Evolutionary conservation across 2,329 filamentous ascomycete genomes (phyloP), one percentile per base, ranked within the genome.

Genomic region (Trichoderma sp.): DNA sequence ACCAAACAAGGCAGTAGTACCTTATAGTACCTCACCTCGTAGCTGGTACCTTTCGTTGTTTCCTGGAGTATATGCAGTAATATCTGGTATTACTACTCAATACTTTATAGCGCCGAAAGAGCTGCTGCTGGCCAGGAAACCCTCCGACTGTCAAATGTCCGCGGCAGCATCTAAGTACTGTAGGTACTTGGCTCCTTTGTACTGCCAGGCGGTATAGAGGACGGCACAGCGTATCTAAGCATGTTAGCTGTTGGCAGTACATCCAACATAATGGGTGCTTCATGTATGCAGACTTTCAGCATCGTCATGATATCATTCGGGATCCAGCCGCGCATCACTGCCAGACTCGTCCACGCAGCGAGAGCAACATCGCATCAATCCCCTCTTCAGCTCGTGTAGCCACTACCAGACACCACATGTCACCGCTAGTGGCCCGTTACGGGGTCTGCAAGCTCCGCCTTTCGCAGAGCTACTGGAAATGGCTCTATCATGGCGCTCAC

Each of bases 361-460:
- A 46, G 11, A 52, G 14, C 21, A 52, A 16, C 21, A 52, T 52
- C 49, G 11, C 24, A 52, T 46, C 32, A 32, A 46, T 21, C 43
- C 8, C 18, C 43, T 21, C 43, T 10, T 18, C 18, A 46, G 43
- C 43, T 59, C 13, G 34, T 46, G 13, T 28, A 43, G 56, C 56
- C 32, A 39, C 21, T 43, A 24, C 34, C 56, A 28, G 24, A 46
- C 18, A 46, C 18, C 43, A 11, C 18, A 43, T 28, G 56, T 59
- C 37, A 30, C 56, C 56, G 24, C 56, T 59, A 59, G 56, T 59
- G 37, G 46, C 56, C 34, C 56, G 56, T 46, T 59, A 59, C 56
- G 56, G 56, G 37, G 56, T 21, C 46, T 32, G 18, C 32, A 30
- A 18, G 16, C 54, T 34, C 32, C 49, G 49, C n/a, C 34, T 28